Percentiles rank a stretch among this genome's conserved stretches.
Conservation (phyloP, 2,329 filamentous ascomycete species). For the Periglandula ipomoeae region DNA sequence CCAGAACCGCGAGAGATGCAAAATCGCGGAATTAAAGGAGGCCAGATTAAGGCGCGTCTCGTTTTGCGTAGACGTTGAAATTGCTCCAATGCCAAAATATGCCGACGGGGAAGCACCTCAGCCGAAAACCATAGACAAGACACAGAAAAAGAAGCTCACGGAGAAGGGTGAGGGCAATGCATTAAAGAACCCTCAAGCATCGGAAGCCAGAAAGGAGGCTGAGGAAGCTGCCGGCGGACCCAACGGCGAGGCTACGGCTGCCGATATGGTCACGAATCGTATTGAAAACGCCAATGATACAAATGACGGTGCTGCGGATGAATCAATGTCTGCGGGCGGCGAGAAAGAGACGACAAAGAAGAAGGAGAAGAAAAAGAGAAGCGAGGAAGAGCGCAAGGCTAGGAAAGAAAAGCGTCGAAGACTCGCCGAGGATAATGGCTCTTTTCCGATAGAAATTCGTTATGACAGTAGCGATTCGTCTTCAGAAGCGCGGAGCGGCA, state of each 20-base stretch:
- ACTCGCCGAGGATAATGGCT: constrained; percentile 80
- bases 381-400: constrained; percentile 85
- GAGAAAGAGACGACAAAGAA: constrained; percentile 52
- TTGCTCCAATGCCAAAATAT: constrained; percentile 79
- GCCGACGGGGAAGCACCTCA: constrained; percentile 45
- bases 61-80: constrained; percentile 96
- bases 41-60: constrained; percentile 79
- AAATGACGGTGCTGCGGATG: constrained; percentile 17
- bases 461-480: constrained; percentile 59
- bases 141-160: constrained; percentile 51
- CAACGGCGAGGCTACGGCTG: background rate
- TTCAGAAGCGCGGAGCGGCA: constrained; percentile 18
- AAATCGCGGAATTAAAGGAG: constrained; percentile 68
- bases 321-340: constrained; percentile 9
- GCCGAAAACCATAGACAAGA: constrained; percentile 33
- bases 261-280: background rate
- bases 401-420: constrained; percentile 81
- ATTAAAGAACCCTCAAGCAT: constrained; percentile 54
- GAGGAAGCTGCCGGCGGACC: constrained; percentile 13
- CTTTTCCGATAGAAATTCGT: constrained; percentile 74
- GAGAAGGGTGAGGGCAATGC: constrained; percentile 69
- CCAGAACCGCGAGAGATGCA: constrained; percentile 66
- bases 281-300: constrained; percentile 14
- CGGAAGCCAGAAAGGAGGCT: constrained; percentile 40
- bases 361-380: constrained; percentile 93